Evolutionary conservation across 768 basidiomycete species (phyloP).

Genomic region (Suillus americanus): DNA sequence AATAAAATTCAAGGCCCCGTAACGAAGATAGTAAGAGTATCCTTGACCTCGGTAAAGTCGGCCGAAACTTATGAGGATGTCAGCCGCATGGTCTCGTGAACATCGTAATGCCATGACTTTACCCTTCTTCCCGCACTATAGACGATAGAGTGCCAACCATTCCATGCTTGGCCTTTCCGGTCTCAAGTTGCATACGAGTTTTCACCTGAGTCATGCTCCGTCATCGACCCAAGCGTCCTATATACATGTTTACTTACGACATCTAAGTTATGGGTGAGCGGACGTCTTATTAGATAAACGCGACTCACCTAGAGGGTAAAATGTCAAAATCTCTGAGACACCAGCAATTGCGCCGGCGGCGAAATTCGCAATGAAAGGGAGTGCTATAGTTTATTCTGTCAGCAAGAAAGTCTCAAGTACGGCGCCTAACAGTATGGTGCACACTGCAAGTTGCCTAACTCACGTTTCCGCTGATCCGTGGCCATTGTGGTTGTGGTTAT

Average conservation of each 20-base stretch:
- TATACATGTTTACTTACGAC: constrained; percentile 58
- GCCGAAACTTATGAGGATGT: constrained; percentile 51
- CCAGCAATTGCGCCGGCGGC: constrained; percentile 96
- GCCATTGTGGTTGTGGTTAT: constrained; percentile 18
- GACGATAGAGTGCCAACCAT: constrained; percentile 80
- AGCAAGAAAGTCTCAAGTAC: constrained; percentile 6
- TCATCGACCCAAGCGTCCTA: background rate
- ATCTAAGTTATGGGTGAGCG: constrained; percentile 51
- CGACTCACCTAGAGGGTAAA: constrained; percentile 83
- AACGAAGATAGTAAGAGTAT: background rate
- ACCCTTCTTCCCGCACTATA: constrained; percentile 94
- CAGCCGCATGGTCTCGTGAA: constrained; percentile 19
- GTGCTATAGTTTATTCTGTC: constrained; percentile 46
- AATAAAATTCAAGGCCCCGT: background rate
- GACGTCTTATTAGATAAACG: background rate
- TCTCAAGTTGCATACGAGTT: constrained; percentile 97
- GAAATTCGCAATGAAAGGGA: constrained; percentile 89
- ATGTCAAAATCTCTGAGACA: constrained; percentile 77
- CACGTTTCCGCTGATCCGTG: constrained; percentile 34
- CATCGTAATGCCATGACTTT: constrained; percentile 21
- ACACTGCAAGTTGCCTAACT: constrained; percentile 6
- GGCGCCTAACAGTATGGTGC: background rate
- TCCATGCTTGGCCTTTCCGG: constrained; percentile 71
- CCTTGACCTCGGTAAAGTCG: constrained; percentile 81
- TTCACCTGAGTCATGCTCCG: constrained; percentile 65